These are phyloP conservation scores for Botrytis sinoallii DNA, from an alignment of 2,329 filamentous ascomycete genomes.

Conservation along the genomic window DNA sequence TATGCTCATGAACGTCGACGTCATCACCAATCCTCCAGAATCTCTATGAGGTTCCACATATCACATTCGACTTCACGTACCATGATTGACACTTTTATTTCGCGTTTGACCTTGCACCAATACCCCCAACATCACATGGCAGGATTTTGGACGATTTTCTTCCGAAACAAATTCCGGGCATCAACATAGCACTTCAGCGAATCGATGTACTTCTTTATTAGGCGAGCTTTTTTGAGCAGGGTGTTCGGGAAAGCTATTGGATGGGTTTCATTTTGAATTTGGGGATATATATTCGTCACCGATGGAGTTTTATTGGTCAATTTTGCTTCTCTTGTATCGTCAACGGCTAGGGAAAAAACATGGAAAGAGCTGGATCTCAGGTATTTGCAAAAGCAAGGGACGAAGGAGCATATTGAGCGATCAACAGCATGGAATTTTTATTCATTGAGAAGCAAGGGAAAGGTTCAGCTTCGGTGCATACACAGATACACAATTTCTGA, in stretches of 20 bases:
- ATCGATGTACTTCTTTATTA: background rate
- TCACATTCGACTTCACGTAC: background rate
- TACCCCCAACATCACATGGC: background rate
- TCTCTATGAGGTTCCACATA: background rate
- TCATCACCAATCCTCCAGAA: background rate
- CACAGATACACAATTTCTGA: background rate
- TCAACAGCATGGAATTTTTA: background rate
- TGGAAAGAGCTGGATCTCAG: constrained; percentile 8
- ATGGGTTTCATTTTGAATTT: background rate
- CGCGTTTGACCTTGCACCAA: background rate
- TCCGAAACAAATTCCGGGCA: background rate
- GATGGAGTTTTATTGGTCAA: background rate
- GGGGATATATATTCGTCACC: background rate
- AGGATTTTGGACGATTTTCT: background rate
- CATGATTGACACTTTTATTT: background rate
- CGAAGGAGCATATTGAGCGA: constrained; percentile 6
- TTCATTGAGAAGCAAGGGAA: background rate
- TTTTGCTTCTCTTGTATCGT: background rate
- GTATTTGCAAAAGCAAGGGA: constrained; percentile 2
- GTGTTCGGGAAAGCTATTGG: constrained; percentile 1
- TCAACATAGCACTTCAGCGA: background rate
- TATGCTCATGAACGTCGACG: constrained; percentile 42
- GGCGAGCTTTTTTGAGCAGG: constrained; percentile 1
- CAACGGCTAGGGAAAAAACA: background rate
- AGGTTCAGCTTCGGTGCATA: background rate